Evolutionary conservation across 2,329 filamentous ascomycete species (phyloP).

Genomic region (Didymella arachidicola): DNA sequence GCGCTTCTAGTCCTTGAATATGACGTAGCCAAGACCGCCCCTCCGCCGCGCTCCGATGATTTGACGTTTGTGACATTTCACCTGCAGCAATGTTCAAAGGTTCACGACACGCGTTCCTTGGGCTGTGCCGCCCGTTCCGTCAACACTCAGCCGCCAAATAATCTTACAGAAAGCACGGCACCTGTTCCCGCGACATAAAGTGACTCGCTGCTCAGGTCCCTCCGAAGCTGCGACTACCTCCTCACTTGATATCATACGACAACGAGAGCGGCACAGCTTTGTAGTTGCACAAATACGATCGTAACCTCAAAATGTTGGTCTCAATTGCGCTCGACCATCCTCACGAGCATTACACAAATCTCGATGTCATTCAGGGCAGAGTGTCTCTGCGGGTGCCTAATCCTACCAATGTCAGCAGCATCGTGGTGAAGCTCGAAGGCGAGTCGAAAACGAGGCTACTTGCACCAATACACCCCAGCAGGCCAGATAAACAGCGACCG

Average conservation of each 20-base stretch:
- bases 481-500: constrained; percentile 54
- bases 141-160: constrained; percentile 10
- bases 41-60: constrained; percentile 30
- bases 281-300: constrained; percentile 10
- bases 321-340: constrained; percentile 70
- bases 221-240: constrained; percentile 27
- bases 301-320: constrained; percentile 55
- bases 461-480: constrained; percentile 55
- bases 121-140: constrained; percentile 37
- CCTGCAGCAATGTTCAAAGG: constrained; percentile 29
- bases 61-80: constrained; percentile 31
- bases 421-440: constrained; percentile 84
- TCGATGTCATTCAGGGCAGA: constrained; percentile 73
- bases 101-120: constrained; percentile 43
- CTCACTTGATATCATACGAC: constrained; percentile 24
- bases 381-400: constrained; percentile 56
- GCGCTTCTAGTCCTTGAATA: constrained; percentile 1
- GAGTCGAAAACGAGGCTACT: constrained; percentile 74
- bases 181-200: constrained; percentile 12
- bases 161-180: constrained; percentile 15
- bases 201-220: constrained; percentile 33
- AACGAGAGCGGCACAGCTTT: constrained; percentile 11
- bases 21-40: constrained; percentile 18
- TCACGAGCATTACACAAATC: constrained; percentile 79
- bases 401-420: constrained; percentile 58